Evolutionary conservation across 2,329 filamentous ascomycete species (phyloP), one percentile per base, ranked within the genome.

Genomic region (Colletotrichum chlorophyti): DNA sequence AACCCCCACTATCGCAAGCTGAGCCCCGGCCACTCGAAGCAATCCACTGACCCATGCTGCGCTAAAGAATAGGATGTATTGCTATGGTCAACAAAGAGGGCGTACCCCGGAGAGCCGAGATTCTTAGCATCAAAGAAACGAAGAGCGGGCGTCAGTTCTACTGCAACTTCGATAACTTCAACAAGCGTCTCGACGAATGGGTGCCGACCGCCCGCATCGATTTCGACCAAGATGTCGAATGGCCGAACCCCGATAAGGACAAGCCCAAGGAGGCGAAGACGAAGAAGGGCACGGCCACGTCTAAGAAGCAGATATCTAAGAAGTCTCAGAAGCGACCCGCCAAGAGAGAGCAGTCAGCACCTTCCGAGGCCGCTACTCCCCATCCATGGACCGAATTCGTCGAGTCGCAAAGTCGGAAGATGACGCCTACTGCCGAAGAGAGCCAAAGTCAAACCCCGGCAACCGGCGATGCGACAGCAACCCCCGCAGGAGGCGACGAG

Each of bases 81-180:
- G 83, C 83, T 19, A 81, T 82, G 79, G 84, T 87, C 38, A 75
- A 78, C 57, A 87, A 87, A 66, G 93, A 97, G 73, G 92, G 92
- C 60, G 88, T 93, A 69, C 84, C 90, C 61, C 89, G 95, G 66
- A 93, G 95, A 77, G 95, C 95, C 66, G 95, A 99, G 74, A 97
- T 99, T 63, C 79, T 99, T n/a, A 95, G 92, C 58, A 96, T 98
- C 66, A 89, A 91, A 69, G 91, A 93, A 59, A 90, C 91, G 19
- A 96, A 96, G 74, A 94, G 91, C 68, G 89, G 90, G 14, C 89
- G 91, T 34, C 90, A 91, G 53, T 97, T 94, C 70, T 97, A 97
- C 74, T 96, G 96, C 68, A 96, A 98, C 74, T 98, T 97, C 72
- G 92, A 97, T 70, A 96, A 96, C 69, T 98, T 97, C 84, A 98